Percentiles rank a stretch among this genome's conserved stretches.
Evolutionary conservation across 108 stramenopile genomes (phyloP).

Genomic region (Pseudonitzschia multiseries): DNA sequence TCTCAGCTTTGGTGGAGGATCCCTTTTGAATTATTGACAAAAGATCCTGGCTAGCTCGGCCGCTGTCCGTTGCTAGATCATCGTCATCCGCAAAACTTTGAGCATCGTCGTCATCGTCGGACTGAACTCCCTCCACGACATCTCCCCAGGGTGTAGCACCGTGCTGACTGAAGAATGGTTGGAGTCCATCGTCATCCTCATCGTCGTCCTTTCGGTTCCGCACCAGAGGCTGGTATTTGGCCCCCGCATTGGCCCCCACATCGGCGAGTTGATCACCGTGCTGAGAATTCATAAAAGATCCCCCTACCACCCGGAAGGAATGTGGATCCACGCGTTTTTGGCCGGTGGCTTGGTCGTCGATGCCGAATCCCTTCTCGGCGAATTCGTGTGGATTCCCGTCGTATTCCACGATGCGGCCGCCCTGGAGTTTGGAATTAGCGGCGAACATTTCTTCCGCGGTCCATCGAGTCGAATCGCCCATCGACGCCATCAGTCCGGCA

Average conservation of each 20-base stretch:
- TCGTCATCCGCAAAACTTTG: not conserved
- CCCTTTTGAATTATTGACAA: conserved; percentile 34
- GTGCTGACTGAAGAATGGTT: conserved; percentile 76
- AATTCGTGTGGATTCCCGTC: conserved; percentile 89
- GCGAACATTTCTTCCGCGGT: conserved; percentile 87
- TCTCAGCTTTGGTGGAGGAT: not conserved
- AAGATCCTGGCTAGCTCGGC: conserved; percentile 45
- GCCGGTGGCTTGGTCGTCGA: conserved; percentile 12
- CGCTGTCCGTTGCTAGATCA: not conserved
- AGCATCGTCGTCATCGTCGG: conserved; percentile 8
- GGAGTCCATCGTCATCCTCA: conserved; percentile 43
- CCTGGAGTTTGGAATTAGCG: conserved; percentile 63
- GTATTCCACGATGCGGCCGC: conserved; percentile 71
- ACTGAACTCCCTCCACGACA: conserved; percentile 33
- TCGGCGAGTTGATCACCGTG: conserved; percentile 29
- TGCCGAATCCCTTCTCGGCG: conserved; percentile 70
- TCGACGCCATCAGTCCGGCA: conserved; percentile 52
- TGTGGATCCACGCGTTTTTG: conserved; percentile 63
- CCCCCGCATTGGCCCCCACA: not conserved
- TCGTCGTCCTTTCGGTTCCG: not conserved
- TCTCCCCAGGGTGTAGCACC: conserved; percentile 87
- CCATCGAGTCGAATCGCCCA: conserved; percentile 70
- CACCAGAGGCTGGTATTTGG: conserved; percentile 35
- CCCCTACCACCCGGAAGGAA: conserved; percentile 85
- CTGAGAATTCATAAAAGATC: conserved; percentile 68